phyloP scores from a whole-genome alignment of 164 flowering plant genomes.

The Pachysandra terminalis region DNA sequence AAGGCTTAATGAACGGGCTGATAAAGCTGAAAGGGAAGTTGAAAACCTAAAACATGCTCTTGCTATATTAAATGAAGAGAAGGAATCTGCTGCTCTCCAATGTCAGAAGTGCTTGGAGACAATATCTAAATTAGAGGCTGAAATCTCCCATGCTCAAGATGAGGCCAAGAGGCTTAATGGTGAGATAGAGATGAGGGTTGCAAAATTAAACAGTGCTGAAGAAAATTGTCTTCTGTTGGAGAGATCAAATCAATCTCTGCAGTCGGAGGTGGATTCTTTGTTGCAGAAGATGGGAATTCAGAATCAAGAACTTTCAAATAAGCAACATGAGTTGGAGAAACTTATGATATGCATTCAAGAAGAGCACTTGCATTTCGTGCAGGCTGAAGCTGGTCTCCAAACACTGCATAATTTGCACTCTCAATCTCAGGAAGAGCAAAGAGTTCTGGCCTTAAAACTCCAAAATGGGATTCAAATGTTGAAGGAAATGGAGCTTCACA shows the following conservation, averaged over 20 bases:
- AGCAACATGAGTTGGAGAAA: conserved; percentile 59
- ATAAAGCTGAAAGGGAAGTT: conserved; percentile 46
- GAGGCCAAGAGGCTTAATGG: conserved; percentile 41
- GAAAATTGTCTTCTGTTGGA: conserved; percentile 49
- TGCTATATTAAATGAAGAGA: conserved; percentile 41
- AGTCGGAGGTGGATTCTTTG: conserved; percentile 44
- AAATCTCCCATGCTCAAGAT: conserved; percentile 34
- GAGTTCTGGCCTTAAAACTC: conserved; percentile 42
- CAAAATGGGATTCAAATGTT: conserved; percentile 34
- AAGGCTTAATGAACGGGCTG: too few species aligned
- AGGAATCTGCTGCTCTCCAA: conserved; percentile 41
- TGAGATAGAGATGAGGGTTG: conserved; percentile 43
- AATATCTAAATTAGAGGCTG: conserved; percentile 41
- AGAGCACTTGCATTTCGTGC: conserved; percentile 48
- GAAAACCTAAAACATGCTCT: conserved; percentile 35
- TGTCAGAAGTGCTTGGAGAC: conserved; percentile 47
- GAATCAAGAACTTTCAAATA: conserved; percentile 49
- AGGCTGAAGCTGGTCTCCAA: conserved; percentile 68
- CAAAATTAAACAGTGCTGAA: conserved; percentile 51
- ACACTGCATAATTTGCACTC: conserved; percentile 56
- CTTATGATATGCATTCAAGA: conserved; percentile 59
- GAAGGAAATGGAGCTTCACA: conserved; percentile 32
- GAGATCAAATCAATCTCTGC: conserved; percentile 48
- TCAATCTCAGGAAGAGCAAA: too few species aligned
- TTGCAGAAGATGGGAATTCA: conserved; percentile 36